Base-by-base conservation (phyloP, 768 basidiomycete species). In the Lentinula sp. region DNA sequence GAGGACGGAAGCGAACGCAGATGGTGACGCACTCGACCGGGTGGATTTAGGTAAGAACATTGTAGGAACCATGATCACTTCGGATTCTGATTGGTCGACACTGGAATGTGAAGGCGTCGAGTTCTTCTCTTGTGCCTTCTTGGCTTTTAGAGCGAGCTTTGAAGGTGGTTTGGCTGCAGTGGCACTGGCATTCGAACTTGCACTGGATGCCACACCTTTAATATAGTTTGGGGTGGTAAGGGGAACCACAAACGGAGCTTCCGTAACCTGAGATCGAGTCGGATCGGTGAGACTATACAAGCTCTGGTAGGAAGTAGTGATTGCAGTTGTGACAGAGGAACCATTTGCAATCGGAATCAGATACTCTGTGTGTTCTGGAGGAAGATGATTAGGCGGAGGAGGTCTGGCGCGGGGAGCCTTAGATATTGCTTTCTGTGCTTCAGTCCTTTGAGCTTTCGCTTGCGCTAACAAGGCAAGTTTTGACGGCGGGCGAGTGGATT, bases 311-410 rank as follows among this genome's bases (percentile, higher is more conserved):
- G 87, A 85, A 2, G 90, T 91, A 0, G 90, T 92, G 67, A 92
- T 92, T 1, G 90, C 90, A 15, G 89, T 91, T 0, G 90, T 92
- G 11, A 84, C 90, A n/a, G 88, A 85, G 3, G 87, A 74, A 0
- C 90, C 89, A 67, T 92, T 92, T n/a, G 87, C 88, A 49, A 88
- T 89, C 1, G 91, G 90, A 15, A 83, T 87, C 10, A 91, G 73
- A 68, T 86, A 89, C 68, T 91, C 85, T 5, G 90, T 91, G 54
- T 72, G 82, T 51, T 80, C 64, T 50, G 71, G 74, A n/a, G 78
- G 80, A 59, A 82, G 71, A 7, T 73, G 70, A 51, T 66, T 72
- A 39, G 67, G 70, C 54, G 69, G 72, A 57, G 66, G 69, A 69
- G 49, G 50, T 55, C 60, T 49, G 4, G 66, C 63, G 35, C 66